A percentile compares a stretch with the other conserved stretches of the same genome.
phyloP scores from a whole-genome alignment of 768 basidiomycete genomes.

The Lyophyllum atratum region DNA sequence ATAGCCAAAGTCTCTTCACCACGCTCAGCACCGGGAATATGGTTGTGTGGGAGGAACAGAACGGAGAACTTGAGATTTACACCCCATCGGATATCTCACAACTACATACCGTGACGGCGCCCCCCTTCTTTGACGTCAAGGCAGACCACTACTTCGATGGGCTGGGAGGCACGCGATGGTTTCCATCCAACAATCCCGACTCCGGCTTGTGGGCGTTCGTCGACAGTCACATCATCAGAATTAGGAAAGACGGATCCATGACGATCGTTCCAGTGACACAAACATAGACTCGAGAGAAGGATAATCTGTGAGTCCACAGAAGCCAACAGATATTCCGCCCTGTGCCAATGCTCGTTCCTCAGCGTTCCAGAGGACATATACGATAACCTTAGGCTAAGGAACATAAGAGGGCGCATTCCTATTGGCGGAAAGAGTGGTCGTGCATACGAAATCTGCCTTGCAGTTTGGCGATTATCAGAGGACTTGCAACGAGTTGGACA shows the following conservation, averaged over 20 bases:
- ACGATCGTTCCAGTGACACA: background rate
- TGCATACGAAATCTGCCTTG: no score
- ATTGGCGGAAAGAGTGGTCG: no score
- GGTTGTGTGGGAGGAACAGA: background rate
- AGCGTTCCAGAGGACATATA: no score
- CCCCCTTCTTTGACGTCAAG: background rate
- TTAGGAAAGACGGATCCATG: background rate
- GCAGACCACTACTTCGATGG: background rate
- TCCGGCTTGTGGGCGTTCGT: conserved; percentile 1
- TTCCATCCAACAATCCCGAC: background rate
- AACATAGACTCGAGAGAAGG: no score
- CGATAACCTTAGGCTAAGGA: no score
- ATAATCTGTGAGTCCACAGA: no score
- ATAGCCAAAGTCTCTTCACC: background rate
- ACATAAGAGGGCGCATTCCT: no score
- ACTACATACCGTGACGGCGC: background rate
- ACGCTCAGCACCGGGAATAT: background rate
- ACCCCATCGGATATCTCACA: background rate
- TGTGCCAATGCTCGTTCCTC: no score
- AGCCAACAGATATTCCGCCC: no score
- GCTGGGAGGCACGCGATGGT: background rate
- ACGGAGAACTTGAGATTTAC: background rate
- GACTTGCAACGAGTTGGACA: no score
- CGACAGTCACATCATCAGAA: background rate
- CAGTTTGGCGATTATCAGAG: no score